Conservation (phyloP, 345 rosid species). For the Eucalyptus rudis region DNA sequence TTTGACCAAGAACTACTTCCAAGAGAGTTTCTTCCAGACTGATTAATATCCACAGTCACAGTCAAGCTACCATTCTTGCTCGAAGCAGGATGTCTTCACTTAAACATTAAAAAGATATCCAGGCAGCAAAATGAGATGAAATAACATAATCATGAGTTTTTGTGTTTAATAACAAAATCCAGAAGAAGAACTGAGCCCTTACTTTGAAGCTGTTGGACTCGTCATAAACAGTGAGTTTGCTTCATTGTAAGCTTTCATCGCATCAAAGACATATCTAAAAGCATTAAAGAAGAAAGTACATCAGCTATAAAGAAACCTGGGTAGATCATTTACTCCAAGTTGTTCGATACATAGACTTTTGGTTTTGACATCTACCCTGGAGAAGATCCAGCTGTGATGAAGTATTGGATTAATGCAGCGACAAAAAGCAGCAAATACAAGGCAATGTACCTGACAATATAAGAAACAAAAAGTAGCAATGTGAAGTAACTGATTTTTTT, state of each 20-base stretch:
- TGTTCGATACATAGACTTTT: not conserved
- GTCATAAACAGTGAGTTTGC: slow-evolving; percentile 5
- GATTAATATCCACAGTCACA: slow-evolving; percentile 37
- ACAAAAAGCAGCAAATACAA: slow-evolving; percentile 43
- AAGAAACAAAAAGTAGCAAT: not conserved
- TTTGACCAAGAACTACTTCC: slow-evolving; percentile 68
- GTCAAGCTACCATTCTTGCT: slow-evolving; percentile 47
- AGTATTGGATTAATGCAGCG: slow-evolving; percentile 74
- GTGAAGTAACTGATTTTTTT: not conserved
- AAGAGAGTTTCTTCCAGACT: slow-evolving; percentile 9
- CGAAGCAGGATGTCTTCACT: slow-evolving; percentile 93
- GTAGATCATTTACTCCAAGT: not conserved
- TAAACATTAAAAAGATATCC: slow-evolving; percentile 28
- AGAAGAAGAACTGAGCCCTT: slow-evolving; percentile 6
- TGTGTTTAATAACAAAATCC: not conserved
- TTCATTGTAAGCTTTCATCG: slow-evolving; percentile 29
- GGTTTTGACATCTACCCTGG: slow-evolving; percentile 57
- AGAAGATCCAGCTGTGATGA: slow-evolving; percentile 74
- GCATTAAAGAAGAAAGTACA: not conserved
- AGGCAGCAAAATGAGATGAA: slow-evolving; percentile 13
- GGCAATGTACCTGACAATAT: slow-evolving; percentile 59
- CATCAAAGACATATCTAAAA: slow-evolving; percentile 59
- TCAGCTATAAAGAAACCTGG: not conserved
- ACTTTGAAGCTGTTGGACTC: slow-evolving; percentile 34
- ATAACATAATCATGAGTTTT: not conserved